These are phyloP conservation scores for Pseudogymnoascus sp. DNA, from an alignment of 2,329 filamentous ascomycete species.

Conservation along the genomic window DNA sequence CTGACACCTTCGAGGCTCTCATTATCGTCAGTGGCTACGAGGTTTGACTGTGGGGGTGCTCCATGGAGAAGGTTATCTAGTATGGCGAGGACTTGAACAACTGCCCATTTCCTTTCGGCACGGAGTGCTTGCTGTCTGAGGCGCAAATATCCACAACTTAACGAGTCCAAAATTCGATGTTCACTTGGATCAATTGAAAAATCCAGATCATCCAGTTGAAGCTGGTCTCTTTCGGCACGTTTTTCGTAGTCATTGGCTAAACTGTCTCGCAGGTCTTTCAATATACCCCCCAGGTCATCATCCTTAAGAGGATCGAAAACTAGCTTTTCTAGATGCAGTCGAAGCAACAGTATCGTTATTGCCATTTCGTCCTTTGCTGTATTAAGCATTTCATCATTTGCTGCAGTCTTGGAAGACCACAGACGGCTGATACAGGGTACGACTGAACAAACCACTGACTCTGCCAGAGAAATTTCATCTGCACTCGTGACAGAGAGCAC, in stretches of 20 bases:
- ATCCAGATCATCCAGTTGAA: constrained; percentile 71
- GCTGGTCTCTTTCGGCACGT: constrained; percentile 60
- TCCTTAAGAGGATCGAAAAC: constrained; percentile 32
- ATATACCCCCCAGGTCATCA: constrained; percentile 30
- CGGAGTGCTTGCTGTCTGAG: constrained; percentile 46
- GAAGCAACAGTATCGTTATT: constrained; percentile 59
- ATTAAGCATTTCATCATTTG: constrained; percentile 48
- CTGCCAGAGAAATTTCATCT: constrained; percentile 60
- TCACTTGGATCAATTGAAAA: constrained; percentile 31
- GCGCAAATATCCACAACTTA: constrained; percentile 45
- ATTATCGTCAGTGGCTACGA: constrained; percentile 11
- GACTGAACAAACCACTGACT: constrained; percentile 49
- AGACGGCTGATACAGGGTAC: constrained; percentile 66
- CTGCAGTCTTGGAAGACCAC: constrained; percentile 66
- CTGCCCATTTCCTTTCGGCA: constrained; percentile 53
- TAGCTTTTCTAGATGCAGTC: constrained; percentile 55
- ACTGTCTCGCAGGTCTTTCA: constrained; percentile 62
- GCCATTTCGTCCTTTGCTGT: constrained; percentile 71
- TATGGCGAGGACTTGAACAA: constrained; percentile 51
- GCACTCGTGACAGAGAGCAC: constrained; percentile 59
- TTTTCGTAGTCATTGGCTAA: constrained; percentile 74
- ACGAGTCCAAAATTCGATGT: constrained; percentile 21
- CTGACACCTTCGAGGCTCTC: constrained; percentile 12
- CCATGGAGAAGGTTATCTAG: constrained; percentile 9
- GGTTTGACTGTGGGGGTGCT: neutral